Evolutionary conservation across 116 monocot species (phyloP).

Genomic region (Thalassia testudinum): DNA sequence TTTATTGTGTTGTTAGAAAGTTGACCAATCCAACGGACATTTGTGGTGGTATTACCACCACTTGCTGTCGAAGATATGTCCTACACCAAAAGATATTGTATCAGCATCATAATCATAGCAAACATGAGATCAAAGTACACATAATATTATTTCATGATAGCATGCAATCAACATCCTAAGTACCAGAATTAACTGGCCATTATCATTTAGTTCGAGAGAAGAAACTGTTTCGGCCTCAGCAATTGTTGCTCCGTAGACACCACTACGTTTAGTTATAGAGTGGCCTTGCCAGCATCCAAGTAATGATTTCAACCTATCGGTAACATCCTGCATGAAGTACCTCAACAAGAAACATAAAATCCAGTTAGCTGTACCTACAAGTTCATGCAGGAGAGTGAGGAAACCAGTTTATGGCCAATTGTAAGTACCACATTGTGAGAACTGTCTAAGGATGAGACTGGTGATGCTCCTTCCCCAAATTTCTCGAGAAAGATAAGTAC

Average conservation of each 20-base stretch:
- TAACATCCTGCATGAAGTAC: constrained; percentile 13
- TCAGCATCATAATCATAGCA: not conserved
- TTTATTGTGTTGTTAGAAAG: constrained; percentile 36
- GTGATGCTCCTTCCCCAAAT: constrained; percentile 27
- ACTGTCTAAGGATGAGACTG: constrained; percentile 7
- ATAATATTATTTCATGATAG: no score
- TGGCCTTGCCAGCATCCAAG: constrained; percentile 84
- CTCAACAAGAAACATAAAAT: not conserved
- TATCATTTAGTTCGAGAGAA: constrained; percentile 41
- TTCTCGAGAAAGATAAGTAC: constrained; percentile 77
- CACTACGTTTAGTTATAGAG: constrained; percentile 80
- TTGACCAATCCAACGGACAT: constrained; percentile 68
- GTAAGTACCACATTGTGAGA: constrained; percentile 1
- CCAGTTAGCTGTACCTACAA: no score
- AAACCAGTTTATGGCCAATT: no score
- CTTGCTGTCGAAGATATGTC: constrained; percentile 32
- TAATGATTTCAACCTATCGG: constrained; percentile 33
- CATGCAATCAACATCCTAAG: not conserved
- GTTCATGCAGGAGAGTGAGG: no score
- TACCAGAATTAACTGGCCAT: constrained; percentile 64
- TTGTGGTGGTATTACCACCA: constrained; percentile 24
- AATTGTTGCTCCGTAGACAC: constrained; percentile 85
- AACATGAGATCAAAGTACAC: no score
- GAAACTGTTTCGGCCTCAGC: constrained; percentile 54
- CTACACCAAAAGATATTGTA: constrained; percentile 5